Evolutionary conservation across 1,284 basidiomycete species (phyloP), one percentile per base, ranked within the genome.

Genomic region (Ceratobasidium sp.): DNA sequence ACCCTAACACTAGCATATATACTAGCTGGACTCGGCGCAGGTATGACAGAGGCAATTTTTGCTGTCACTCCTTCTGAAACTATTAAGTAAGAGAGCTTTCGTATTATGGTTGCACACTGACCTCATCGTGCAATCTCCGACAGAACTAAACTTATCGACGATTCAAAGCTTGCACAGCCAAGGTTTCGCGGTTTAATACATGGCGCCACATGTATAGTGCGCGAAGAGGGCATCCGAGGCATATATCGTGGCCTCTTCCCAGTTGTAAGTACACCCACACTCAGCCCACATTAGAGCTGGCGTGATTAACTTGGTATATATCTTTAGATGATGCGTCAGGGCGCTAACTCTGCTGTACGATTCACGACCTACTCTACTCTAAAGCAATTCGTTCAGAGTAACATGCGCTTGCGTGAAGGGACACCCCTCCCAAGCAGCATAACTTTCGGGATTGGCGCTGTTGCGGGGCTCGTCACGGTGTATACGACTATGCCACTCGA

Each of bases 51-150:
- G 83, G 97, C 97, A 0, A 82, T 99, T 31, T 90, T 99, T 75
- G 97, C 97, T 0, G 97, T 99, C 6, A 99, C 97, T 0, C 98
- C 97, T 0, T 96, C 94, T 8, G 97, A 99, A 83, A 99, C 97
- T 0, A 98, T 99, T 86, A 99, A 99, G 96, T 96, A 73, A 54
- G 92, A 83, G 4, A 57, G 29, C 27, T 48, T 27, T 45, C 54
- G 48, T 36, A 19, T 8, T 31, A 11, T 33, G 22, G 63, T 41
- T 41, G 11, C 47, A 11, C n/a, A 17, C 41, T 17, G 53, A 8
- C 59, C 31, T 73, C 24, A 44, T 29, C 24, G 22, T 6, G 29
- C 22, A 27, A 19, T 67, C 14, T 41, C 36, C 67, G 27, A 63
- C 22, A 98, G 96, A 82, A 99, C 97, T n/a, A 99, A 99, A 82